A percentile compares a stretch with the other conserved stretches of the same genome.
Evolutionary conservation across 495 filamentous ascomycete species (phyloP).

Genomic region (Tetracladium marchalianum): DNA sequence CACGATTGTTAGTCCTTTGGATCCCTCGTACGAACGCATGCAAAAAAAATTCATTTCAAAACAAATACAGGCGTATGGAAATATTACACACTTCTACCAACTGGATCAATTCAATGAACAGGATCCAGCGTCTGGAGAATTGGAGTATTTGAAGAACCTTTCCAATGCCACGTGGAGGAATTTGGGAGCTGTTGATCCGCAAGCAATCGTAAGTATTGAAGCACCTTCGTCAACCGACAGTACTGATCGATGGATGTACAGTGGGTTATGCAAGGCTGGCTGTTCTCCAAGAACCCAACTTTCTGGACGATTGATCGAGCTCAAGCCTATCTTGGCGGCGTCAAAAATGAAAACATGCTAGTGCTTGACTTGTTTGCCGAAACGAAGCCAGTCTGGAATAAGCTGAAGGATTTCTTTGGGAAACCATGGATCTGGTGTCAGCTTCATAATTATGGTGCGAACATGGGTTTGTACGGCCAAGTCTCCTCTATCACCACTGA

Average conservation of each 20-base stretch:
- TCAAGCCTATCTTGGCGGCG: slow-evolving; percentile 39
- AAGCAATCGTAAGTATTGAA: slow-evolving; percentile 21
- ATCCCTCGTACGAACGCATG: slow-evolving; percentile 35
- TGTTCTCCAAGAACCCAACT: slow-evolving; percentile 31
- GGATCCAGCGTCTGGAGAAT: slow-evolving; percentile 35
- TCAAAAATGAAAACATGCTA: slow-evolving; percentile 37
- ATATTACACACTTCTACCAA: slow-evolving; percentile 40
- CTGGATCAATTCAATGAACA: slow-evolving; percentile 48
- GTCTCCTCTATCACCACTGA: slow-evolving; percentile 38
- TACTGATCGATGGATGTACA: no score
- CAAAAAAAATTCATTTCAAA: slow-evolving; percentile 39
- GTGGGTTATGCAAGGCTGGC: slow-evolving; percentile 49
- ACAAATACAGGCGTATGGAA: slow-evolving; percentile 37
- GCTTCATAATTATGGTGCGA: slow-evolving; percentile 40
- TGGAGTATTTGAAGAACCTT: slow-evolving; percentile 35
- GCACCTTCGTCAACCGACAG: no score
- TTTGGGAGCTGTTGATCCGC: slow-evolving; percentile 37
- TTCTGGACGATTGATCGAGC: slow-evolving; percentile 43
- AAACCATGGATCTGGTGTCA: slow-evolving; percentile 46
- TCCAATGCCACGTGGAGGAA: slow-evolving; percentile 34
- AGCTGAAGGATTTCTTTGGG: slow-evolving; percentile 39
- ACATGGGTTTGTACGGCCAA: slow-evolving; percentile 42
- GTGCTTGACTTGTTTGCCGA: slow-evolving; percentile 44
- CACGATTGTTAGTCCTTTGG: slow-evolving; percentile 40
- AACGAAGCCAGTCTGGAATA: slow-evolving; percentile 38